Evolutionary conservation across 2,329 filamentous ascomycete genomes (phyloP), one percentile per base, ranked within the genome.

Genomic region (Stagonosporopsis chrysanthemi): DNA sequence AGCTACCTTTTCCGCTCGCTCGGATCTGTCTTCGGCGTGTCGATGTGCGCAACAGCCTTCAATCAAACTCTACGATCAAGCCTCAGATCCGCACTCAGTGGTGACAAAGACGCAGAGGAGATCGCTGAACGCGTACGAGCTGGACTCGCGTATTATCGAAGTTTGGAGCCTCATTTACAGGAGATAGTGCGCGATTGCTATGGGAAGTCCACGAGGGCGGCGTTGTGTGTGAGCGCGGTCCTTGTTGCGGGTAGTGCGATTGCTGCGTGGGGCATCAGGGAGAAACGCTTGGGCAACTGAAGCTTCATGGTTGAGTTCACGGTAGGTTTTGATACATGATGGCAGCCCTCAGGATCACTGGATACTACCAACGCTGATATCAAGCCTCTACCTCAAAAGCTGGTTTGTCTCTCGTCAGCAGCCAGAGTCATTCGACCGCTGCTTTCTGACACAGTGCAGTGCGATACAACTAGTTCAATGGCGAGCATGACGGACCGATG

Each of bases 1-100:
- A 90, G 87, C 19, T 94, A 94, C 75, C 84, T 94, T 23, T 94
- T 94, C 80, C 87, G 90, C 36, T 89, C 88, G 1, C 80, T 93
- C 0, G 91, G 86, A 11, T 84, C 82, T 15, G 85, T 87, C 9
- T 82, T 87, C 36, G 85, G 90, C 11, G 81, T 92, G 52, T 89
- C 88, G n/a, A 78, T 91, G 55, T 84, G 85, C 47, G 86, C 89
- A 1, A 90, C 89, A 1, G 82, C 91, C 7, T 83, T 92, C 42
- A 91, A 94, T 70, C 86, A 90, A 68, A 81, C 82, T 2, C 79
- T 94, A 19, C 81, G 89, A 15, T 78, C 77, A 2, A 79, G 83
- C 43, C 79, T 94, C 4, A 78, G 80, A 2, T 67, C 73, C 1
- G 79, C 81, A 2, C 77, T 92, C 43, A 77, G 80, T 4, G 81